Percentiles rank a stretch among this genome's conserved stretches.
Conservation (phyloP, 805 yeast species). For the Myxozyma udenii region DNA sequence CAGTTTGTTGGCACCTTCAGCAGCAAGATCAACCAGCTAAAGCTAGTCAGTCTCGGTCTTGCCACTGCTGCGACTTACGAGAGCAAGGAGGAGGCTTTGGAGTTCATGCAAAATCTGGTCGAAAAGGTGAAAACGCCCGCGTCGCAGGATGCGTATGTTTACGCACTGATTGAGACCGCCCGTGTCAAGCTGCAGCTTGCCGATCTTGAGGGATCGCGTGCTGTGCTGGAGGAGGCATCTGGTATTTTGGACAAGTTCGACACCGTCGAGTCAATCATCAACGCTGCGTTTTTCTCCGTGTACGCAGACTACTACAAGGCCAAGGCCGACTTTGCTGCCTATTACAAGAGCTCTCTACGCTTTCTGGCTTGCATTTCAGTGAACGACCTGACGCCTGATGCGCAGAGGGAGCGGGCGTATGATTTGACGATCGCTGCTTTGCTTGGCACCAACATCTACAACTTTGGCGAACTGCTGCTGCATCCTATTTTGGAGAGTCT, state of each 20-base stretch:
- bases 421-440: slow-evolving; percentile 84
- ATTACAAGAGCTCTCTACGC: slow-evolving; percentile 75
- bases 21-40: slow-evolving; percentile 72
- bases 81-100: slow-evolving; percentile 49
- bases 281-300: slow-evolving; percentile 79
- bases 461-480: slow-evolving; percentile 89
- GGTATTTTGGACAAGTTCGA: slow-evolving; percentile 53
- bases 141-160: slow-evolving; percentile 53
- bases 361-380: slow-evolving; percentile 67
- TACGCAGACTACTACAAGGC: slow-evolving; percentile 71
- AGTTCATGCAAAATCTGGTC: slow-evolving; percentile 47
- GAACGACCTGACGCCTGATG: slow-evolving; percentile 41
- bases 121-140: slow-evolving; percentile 46
- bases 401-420: slow-evolving; percentile 55
- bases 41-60: slow-evolving; percentile 71
- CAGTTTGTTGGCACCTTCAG: slow-evolving; percentile 66
- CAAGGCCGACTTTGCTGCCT: slow-evolving; percentile 73
- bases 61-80: slow-evolving; percentile 47
- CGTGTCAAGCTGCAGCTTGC: slow-evolving; percentile 60
- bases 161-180: slow-evolving; percentile 70
- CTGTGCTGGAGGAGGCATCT: slow-evolving; percentile 60
- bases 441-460: slow-evolving; percentile 86
- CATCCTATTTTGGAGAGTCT: slow-evolving; percentile 73
- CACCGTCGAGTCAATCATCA: slow-evolving; percentile 59
- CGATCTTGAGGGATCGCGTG: slow-evolving; percentile 58